Evolutionary conservation across 768 basidiomycete genomes (phyloP).

Genomic region (Roridomyces roridus): DNA sequence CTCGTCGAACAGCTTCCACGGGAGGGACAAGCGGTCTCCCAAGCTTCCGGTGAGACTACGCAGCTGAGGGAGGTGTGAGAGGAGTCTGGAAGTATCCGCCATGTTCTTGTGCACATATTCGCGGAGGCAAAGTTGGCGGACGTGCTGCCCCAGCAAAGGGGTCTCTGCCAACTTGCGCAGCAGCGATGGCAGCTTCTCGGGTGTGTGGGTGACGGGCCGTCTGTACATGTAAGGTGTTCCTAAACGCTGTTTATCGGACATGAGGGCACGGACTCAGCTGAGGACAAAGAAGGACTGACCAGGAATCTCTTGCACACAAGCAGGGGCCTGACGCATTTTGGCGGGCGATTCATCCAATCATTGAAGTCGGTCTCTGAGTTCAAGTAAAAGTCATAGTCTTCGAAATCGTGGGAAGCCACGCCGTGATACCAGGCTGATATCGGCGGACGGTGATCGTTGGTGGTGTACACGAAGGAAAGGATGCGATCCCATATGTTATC

Average conservation of each 20-base stretch:
- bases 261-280: neutral
- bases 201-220: neutral
- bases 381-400: neutral
- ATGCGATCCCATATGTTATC: slow-evolving; percentile 10
- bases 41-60: no score
- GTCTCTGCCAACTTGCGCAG: neutral
- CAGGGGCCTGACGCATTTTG: neutral
- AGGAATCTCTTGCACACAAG: slow-evolving; percentile 7
- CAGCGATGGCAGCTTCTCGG: neutral
- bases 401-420: neutral
- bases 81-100: neutral
- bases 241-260: neutral
- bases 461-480: neutral
- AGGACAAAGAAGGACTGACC: neutral
- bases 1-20: neutral
- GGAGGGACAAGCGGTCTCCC: no score
- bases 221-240: slow-evolving; percentile 3
- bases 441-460: no score
- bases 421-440: neutral
- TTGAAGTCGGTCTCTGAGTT: no score
- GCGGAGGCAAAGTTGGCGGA: neutral
- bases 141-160: neutral
- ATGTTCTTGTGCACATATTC: neutral
- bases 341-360: neutral
- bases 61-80: no score